Base-by-base conservation (phyloP, 768 basidiomycete species). In the Collybia mongolica region DNA sequence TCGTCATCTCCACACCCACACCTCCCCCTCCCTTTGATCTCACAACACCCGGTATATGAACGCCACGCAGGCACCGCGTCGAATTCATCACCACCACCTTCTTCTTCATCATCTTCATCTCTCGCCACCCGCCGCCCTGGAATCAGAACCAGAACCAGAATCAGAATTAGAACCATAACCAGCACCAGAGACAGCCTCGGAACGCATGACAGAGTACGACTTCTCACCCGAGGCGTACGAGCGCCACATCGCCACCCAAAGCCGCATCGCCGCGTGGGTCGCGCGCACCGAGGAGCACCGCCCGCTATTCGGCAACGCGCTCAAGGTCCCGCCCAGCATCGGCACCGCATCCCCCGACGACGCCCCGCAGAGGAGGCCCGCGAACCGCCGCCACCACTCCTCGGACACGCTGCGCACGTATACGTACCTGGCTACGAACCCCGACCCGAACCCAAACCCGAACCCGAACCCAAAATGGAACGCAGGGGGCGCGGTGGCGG, bases 201-300 rank as follows among this genome's bases (percentile, higher is more conserved):
- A 26, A 3, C 7, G 7, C 3, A 76, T 77, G 75, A 77, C 75
- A 6, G 75, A 77, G 55, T 77, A 78, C 66, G 75, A 77, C 65
- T 77, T 70, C 57, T 77, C 75, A 32, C 75, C 75, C 15, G 76
- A 72, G 50, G 75, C 76, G 9, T 72, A 72, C 55, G 70, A 77
- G 44, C 72, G 66, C 2, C 66, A 72, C 51, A 15, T 72, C 35
- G 73, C 70, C 11, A 72, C 71, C 11, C 73, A 72, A 52, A 26
- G 57, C 45, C 71, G 75, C 54, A 72, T 78, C 5, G 66, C 72
- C 0, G 65, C 66, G 54, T 77, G 76, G 75, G 70, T 74, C 23
- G 36, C 57, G 44, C 55, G 69, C 37, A 76, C 73, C 8, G 59
- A 65, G 39, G 56, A 49, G 9, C 54, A 63, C 20, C 23, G 58